Evolutionary conservation across 306 rosid species (phyloP), one percentile per base, ranked within the genome.

Genomic region (Inga leiocalycina): DNA sequence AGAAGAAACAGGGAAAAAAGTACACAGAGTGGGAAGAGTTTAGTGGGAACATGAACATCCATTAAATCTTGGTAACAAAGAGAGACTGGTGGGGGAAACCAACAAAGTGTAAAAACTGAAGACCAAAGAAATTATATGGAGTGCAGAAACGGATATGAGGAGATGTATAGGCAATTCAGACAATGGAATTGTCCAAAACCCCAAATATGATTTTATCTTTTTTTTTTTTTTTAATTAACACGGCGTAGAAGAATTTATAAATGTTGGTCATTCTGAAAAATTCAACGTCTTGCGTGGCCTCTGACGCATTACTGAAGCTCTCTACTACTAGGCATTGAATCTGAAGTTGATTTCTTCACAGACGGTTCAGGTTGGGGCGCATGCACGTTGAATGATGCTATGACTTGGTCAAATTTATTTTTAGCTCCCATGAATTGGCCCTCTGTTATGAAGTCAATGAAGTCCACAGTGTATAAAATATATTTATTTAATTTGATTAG

Each of bases 21-120:
- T 11, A 84, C 48, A 54, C 12, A 46, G 24, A 35, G 46, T 7
- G 48, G 24, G 10, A 67, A 24, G 65, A 37, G 24, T 52, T 34
- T 73, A 15, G 80, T 52, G 71, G 76, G 44, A 13, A 75, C 54
- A 74, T 56, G 44, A 20, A 75, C 54, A 74, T 56, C 44, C 87
- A 84, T 61, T 59, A 10, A n/a, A 72, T 41, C 34, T 49, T 57
- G 77, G 64, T 8, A 4, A 46, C 6, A 43, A 51, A 45, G 72
- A 65, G 41, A 66, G 72, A 35, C 15, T 17, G 45, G 44, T 3
- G 39, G 22, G 10, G 46, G 45, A 34, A 54, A 59, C 51, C 27
- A 13, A 24, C 41, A 0, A 45, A 13, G 8, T 27, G 72, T n/a
- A 10, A 20, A 70, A 14, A 1, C 9, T 64, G 30, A 37, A 37